These are phyloP conservation scores for Mortierella sp. DNA, from an alignment of 371 early-diverging fungal species.

Conservation along the genomic window DNA sequence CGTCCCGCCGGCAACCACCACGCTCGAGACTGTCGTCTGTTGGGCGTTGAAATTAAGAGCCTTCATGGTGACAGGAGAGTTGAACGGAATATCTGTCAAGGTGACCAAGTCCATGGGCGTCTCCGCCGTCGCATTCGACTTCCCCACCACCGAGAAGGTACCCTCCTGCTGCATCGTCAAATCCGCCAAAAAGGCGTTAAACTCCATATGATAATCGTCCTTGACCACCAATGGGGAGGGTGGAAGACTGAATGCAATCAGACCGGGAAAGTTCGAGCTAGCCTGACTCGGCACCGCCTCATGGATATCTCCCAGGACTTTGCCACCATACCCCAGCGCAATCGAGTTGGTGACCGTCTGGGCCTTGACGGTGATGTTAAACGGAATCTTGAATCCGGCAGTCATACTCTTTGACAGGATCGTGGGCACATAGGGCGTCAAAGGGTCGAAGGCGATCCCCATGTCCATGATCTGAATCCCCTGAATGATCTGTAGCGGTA, in stretches of 20 bases:
- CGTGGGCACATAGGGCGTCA: slow-evolving; percentile 60
- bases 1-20: slow-evolving; percentile 59
- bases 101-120: slow-evolving; percentile 66
- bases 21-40: slow-evolving; percentile 40
- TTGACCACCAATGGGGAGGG: slow-evolving; percentile 35
- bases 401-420: slow-evolving; percentile 58
- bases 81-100: slow-evolving; percentile 62
- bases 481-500: slow-evolving; percentile 61
- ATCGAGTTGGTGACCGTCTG: slow-evolving; percentile 63
- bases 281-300: slow-evolving; percentile 31
- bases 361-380: slow-evolving; percentile 64
- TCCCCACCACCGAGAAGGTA: slow-evolving; percentile 59
- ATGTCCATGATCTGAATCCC: slow-evolving; percentile 62
- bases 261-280: slow-evolving; percentile 53
- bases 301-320: slow-evolving; percentile 47
- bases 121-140: slow-evolving; percentile 55
- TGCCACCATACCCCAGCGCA: slow-evolving; percentile 58
- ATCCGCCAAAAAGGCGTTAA: slow-evolving; percentile 40
- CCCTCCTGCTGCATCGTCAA: slow-evolving; percentile 57
- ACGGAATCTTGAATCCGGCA: slow-evolving; percentile 64
- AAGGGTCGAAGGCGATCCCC: slow-evolving; percentile 58
- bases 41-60: slow-evolving; percentile 58
- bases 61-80: slow-evolving; percentile 58
- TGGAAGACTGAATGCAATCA: slow-evolving; percentile 59
- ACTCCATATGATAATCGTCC: background rate